These are phyloP conservation scores for Ophiostoma fasciatum DNA, from an alignment of 2,329 filamentous ascomycete genomes.

Conservation along the genomic window DNA sequence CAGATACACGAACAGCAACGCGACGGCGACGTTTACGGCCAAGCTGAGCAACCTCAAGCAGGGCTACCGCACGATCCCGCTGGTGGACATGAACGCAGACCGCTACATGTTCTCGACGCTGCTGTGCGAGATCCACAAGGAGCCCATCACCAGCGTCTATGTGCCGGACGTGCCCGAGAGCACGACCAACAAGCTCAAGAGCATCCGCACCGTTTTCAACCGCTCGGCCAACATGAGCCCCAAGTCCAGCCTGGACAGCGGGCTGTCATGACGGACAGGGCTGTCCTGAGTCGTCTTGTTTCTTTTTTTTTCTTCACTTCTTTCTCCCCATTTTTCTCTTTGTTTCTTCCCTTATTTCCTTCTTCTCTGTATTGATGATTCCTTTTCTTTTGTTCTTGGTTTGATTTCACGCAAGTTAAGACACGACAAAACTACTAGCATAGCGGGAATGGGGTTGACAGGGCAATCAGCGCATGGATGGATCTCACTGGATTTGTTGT, in stretches of 20 bases:
- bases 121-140: conserved; percentile 72
- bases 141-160: conserved; percentile 40
- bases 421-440: conserved; percentile 6
- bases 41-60: conserved; percentile 82
- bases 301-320: neutral
- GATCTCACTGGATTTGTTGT: neutral
- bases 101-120: conserved; percentile 90
- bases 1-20: conserved; percentile 45
- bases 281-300: neutral
- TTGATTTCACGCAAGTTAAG: conserved; percentile 4
- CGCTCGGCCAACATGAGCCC: conserved; percentile 35
- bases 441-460: conserved; percentile 4
- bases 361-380: neutral
- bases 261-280: conserved; percentile 8
- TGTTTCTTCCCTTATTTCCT: neutral
- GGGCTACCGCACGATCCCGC: conserved; percentile 81
- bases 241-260: conserved; percentile 30
- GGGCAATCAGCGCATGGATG: neutral
- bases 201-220: conserved; percentile 33
- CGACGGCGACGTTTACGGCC: conserved; percentile 74
- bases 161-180: conserved; percentile 27
- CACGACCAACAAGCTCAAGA: conserved; percentile 38
- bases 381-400: conserved; percentile 1
- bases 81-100: conserved; percentile 79
- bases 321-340: neutral